A percentile compares a stretch with the other conserved stretches of the same genome.
These are phyloP conservation scores for Phaeotremella skinneri DNA, from an alignment of 768 basidiomycete genomes.

Conservation along the genomic window DNA sequence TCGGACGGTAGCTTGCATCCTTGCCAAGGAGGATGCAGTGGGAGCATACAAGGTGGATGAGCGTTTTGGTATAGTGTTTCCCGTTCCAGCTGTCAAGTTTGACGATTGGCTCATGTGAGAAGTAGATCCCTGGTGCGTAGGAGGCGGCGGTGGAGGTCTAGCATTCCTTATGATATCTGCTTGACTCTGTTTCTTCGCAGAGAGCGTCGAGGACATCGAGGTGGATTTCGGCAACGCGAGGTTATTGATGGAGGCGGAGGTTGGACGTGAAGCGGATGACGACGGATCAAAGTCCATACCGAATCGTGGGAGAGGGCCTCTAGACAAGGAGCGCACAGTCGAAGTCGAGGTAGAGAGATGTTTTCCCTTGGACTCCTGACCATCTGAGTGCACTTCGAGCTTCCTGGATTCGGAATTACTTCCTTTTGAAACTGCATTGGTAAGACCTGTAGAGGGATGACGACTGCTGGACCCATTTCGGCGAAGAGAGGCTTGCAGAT, in stretches of 20 bases:
- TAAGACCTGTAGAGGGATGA: constrained; percentile 25
- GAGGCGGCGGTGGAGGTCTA: constrained; percentile 22
- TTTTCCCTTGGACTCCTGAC: constrained; percentile 9
- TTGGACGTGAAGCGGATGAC: background rate
- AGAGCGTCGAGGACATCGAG: constrained; percentile 23
- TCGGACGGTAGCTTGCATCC: constrained; percentile 46
- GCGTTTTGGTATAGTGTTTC: too few relatives aligned
- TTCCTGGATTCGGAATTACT: background rate
- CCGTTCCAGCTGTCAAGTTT: background rate
- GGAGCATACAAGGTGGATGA: constrained; percentile 39
- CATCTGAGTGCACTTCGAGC: background rate
- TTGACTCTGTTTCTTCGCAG: constrained; percentile 31
- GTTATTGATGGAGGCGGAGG: constrained; percentile 16
- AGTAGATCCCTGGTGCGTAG: background rate
- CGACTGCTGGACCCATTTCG: constrained; percentile 15
- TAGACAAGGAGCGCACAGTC: background rate
- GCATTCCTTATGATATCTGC: constrained; percentile 38
- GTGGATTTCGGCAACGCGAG: constrained; percentile 29
- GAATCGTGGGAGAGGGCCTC: background rate
- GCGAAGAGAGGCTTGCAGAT: constrained; percentile 18
- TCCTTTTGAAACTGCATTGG: constrained; percentile 8
- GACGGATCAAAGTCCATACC: constrained; percentile 22
- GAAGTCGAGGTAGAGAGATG: constrained; percentile 28
- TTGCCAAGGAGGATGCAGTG: constrained; percentile 38
- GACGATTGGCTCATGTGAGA: background rate